Evolutionary conservation across 2,329 filamentous ascomycete species (phyloP).

Genomic region (Exophiala sideris): DNA sequence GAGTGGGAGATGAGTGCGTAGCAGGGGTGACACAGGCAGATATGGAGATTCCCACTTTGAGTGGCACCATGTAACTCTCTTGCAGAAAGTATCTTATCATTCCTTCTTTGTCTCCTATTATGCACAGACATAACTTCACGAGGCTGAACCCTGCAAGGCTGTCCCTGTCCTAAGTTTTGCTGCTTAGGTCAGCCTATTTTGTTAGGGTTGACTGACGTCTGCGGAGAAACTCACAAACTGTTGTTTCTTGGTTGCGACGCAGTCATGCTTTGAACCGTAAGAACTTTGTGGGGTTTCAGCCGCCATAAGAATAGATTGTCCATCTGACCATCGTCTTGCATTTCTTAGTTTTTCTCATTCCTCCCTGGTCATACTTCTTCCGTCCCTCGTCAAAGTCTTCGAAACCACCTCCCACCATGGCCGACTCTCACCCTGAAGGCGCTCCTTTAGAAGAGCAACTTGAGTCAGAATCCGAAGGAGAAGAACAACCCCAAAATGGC

Average conservation of each 20-base stretch:
- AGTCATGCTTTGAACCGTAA: not conserved
- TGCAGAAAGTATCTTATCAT: too few relatives aligned
- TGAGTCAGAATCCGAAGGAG: conserved; percentile 25
- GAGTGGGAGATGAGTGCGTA: not conserved
- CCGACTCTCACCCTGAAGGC: conserved; percentile 8
- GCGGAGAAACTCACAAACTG: not conserved
- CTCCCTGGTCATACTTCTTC: not conserved
- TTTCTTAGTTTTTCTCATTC: not conserved
- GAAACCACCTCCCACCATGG: conserved; percentile 2
- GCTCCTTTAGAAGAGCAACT: conserved; percentile 14
- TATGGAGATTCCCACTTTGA: too few relatives aligned
- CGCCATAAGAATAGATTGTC: not conserved
- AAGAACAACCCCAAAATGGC: conserved; percentile 19
- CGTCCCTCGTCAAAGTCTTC: not conserved
- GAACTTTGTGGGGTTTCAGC: not conserved
- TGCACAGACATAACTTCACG: too few relatives aligned
- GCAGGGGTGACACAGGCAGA: too few relatives aligned
- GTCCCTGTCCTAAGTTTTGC: not conserved
- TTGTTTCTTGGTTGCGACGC: too few relatives aligned
- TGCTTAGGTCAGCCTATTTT: too few relatives aligned
- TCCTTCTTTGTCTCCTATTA: too few relatives aligned
- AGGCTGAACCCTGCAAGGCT: not conserved
- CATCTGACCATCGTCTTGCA: not conserved
- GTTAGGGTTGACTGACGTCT: not conserved
- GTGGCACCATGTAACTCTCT: too few relatives aligned